phyloP scores from a whole-genome alignment of 1,284 basidiomycete species.

The Leucoagaricus sp. region DNA sequence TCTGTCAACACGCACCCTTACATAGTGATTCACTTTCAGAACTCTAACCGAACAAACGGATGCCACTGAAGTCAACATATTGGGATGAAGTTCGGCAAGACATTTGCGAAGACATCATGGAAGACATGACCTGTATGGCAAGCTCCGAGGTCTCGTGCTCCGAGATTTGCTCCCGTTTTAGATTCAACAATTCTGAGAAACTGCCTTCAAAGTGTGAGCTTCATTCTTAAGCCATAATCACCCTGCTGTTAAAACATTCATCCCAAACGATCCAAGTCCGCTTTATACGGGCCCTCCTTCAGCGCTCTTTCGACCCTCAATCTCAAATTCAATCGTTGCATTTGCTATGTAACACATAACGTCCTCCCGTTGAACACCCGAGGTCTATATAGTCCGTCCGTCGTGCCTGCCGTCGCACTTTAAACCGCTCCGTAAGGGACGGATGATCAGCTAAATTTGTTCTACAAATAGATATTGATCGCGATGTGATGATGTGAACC shows the following conservation, averaged over 20 bases:
- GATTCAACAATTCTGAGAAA: neutral
- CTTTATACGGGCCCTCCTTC: neutral
- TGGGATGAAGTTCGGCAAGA: neutral
- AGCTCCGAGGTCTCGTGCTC: neutral
- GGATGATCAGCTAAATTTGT: neutral
- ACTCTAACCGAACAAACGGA: too few species aligned
- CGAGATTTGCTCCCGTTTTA: too few species aligned
- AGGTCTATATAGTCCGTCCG: neutral
- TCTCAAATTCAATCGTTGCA: too few species aligned
- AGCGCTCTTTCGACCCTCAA: neutral
- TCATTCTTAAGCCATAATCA: too few species aligned
- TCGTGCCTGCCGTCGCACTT: constrained; percentile 7
- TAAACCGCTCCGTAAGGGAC: constrained; percentile 9
- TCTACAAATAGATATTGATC: neutral
- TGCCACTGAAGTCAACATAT: neutral
- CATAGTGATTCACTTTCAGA: neutral
- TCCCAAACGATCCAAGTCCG: neutral
- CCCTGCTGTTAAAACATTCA: too few species aligned
- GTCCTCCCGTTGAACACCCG: neutral
- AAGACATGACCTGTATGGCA: neutral
- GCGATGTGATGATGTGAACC: neutral
- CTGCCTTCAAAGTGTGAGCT: neutral
- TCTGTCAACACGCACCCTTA: neutral
- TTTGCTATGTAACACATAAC: too few species aligned
- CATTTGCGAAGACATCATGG: neutral